Evolutionary conservation across 116 monocot species (phyloP).

Genomic region (Posidonia oceanica): DNA sequence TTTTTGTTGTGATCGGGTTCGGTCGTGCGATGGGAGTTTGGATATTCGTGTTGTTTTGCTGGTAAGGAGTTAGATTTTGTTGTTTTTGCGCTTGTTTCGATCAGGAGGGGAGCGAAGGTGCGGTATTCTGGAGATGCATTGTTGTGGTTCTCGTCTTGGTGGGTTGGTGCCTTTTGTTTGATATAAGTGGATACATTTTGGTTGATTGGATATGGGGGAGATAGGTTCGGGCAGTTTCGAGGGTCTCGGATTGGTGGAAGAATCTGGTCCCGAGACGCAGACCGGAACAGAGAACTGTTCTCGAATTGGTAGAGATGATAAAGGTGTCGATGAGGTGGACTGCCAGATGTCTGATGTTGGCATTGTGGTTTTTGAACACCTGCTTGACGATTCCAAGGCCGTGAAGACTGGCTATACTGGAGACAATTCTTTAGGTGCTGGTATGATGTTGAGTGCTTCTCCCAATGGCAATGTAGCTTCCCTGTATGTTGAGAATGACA

Average conservation of each 20-base stretch:
- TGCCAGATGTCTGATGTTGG: not conserved
- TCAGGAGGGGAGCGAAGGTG: no score
- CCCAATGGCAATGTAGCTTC: constrained; percentile 2
- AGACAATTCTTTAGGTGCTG: not conserved
- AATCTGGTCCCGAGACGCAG: not conserved
- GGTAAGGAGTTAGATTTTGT: no score
- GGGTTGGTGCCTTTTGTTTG: not conserved
- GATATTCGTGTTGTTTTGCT: no score
- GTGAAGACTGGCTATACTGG: not conserved
- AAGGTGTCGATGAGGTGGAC: not conserved
- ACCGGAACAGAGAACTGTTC: not conserved
- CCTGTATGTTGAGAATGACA: not conserved
- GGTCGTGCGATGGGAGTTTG: no score
- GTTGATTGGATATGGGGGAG: constrained; percentile 1
- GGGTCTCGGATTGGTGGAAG: not conserved
- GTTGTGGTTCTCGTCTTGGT: not conserved
- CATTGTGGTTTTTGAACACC: not conserved
- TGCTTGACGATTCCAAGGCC: not conserved
- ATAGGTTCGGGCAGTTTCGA: not conserved
- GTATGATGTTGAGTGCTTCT: not conserved
- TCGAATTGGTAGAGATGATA: not conserved
- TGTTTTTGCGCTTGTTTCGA: no score
- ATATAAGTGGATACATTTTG: not conserved
- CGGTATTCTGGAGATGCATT: not conserved
- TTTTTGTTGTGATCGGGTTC: no score